Base-by-base conservation (phyloP, 2,329 filamentous ascomycete species). In the Penicillium sp. region DNA sequence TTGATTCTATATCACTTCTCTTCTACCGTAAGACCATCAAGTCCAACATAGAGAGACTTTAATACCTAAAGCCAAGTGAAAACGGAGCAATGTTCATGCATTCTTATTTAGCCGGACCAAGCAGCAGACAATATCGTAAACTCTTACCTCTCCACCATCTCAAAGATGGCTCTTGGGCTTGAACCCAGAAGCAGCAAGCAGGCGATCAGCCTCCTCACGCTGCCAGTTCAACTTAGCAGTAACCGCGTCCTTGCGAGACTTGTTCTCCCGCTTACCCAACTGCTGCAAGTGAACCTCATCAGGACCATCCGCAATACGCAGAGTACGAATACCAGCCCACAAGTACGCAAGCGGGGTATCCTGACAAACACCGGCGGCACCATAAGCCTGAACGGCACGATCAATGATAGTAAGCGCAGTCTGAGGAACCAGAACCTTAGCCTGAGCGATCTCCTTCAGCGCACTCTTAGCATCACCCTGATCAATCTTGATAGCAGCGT, bases 401-500 rank as follows among this genome's bases (percentile, higher is more conserved):
- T 99, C 94, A 68, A 99, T 93, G 68, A 97, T 90, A 19, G 86
- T 86, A 65, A 97, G 83, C 1, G 90, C 88, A 69, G 88, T 91
- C 70, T 86, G 83, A 0, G 94, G 94, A 9, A 96, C 89, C 19
- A 96, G 84, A 0, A 97, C 88, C 82, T 99, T 99, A 64, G 94
- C 93, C 78, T 97, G 86, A 27, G 93, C 93, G 66, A 99, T 99
- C 76, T 97, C 91, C 75, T 89, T 91, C 60, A 97, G 84, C 0
- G 93, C 91, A 64, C 87, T 86, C 81, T 97, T 97, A 67, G 94
- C 90, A 66, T 93, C 89, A 21, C 87, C 84, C 66, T 90, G 84
- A 78, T 99, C 94, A 80, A 99, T 97, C 79, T 91, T 91, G 76
- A 96, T 89, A 60, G 94, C 94, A 1, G 94, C 94, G 77, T 97